Evolutionary conservation across 805 yeast genomes (phyloP).

Genomic region (Myxozyma neglecta): DNA sequence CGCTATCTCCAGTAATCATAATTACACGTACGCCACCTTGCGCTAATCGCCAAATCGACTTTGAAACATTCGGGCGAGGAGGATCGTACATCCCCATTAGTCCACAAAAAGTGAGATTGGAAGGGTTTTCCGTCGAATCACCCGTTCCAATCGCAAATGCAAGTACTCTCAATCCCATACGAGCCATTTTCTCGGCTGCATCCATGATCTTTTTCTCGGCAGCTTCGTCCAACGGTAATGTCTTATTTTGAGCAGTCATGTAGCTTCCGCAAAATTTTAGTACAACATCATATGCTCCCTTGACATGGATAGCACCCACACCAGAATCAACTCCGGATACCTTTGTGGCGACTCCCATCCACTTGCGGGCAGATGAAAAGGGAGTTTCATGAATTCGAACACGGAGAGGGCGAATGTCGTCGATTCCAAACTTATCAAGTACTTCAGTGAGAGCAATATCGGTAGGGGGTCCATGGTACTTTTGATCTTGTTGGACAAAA

Average conservation of each 20-base stretch:
- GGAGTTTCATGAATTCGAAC: conserved; percentile 54
- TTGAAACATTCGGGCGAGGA: conserved; percentile 83
- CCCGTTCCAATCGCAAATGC: conserved; percentile 54
- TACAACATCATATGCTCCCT: conserved; percentile 87
- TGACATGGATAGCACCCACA: conserved; percentile 55
- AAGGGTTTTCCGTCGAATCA: conserved; percentile 48
- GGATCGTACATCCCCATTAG: conserved; percentile 96
- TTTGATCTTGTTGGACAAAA: conserved; percentile 20
- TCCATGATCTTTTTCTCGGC: conserved; percentile 50
- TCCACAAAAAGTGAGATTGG: conserved; percentile 75
- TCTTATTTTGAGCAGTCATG: conserved; percentile 59
- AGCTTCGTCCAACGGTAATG: conserved; percentile 57
- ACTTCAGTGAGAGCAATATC: conserved; percentile 87
- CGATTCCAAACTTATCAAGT: conserved; percentile 65
- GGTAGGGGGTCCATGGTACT: conserved; percentile 75
- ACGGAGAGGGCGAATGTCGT: conserved; percentile 63
- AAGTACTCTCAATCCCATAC: conserved; percentile 68
- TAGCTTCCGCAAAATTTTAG: conserved; percentile 49
- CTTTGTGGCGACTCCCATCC: conserved; percentile 75
- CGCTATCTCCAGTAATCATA: conserved; percentile 96
- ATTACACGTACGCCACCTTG: conserved; percentile 96
- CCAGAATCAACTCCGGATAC: conserved; percentile 58
- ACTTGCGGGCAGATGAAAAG: conserved; percentile 46
- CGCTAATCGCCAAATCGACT: conserved; percentile 71
- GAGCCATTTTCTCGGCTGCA: conserved; percentile 65